A percentile compares a stretch with the other conserved stretches of the same genome.
phyloP scores from a whole-genome alignment of 2,329 filamentous ascomycete species.

The Diaporthe citri region DNA sequence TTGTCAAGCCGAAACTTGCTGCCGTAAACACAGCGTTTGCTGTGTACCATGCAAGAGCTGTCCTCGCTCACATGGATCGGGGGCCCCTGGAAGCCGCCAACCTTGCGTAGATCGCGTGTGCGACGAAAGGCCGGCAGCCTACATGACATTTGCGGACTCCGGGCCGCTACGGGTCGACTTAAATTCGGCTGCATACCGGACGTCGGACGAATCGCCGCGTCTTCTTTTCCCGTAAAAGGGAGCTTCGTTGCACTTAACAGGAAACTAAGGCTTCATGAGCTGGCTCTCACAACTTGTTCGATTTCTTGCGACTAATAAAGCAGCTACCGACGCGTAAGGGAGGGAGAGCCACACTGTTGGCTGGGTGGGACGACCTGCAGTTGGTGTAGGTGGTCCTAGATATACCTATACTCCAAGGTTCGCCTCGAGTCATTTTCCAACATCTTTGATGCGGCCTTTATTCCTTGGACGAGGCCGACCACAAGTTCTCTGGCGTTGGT shows the following conservation, averaged over 20 bases:
- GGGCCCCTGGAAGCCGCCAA: not conserved
- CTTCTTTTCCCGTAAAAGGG: not conserved
- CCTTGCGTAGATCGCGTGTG: slow-evolving; percentile 11
- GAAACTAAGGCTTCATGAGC: not conserved
- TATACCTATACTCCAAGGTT: not conserved
- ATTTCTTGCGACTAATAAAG: slow-evolving; percentile 1
- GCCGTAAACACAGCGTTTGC: not conserved
- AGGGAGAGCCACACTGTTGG: not conserved
- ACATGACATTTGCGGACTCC: not conserved
- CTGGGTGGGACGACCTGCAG: slow-evolving; percentile 2
- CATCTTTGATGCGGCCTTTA: not conserved
- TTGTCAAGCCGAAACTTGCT: not conserved
- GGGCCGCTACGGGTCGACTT: not conserved
- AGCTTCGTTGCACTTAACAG: not conserved
- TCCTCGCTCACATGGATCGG: slow-evolving; percentile 2
- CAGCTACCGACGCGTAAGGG: slow-evolving; percentile 6
- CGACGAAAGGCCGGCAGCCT: slow-evolving; percentile 2
- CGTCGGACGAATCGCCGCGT: not conserved
- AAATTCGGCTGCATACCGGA: not conserved
- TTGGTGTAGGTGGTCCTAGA: not conserved
- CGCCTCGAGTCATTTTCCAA: not conserved
- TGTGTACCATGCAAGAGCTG: not conserved
- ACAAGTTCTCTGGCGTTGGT: not conserved
- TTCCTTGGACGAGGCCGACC: not conserved
- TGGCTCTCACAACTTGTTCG: slow-evolving; percentile 7